A percentile compares a stretch with the other conserved stretches of the same genome.
Conservation (phyloP, 805 yeast genomes). For the Candida tallmaniae region DNA sequence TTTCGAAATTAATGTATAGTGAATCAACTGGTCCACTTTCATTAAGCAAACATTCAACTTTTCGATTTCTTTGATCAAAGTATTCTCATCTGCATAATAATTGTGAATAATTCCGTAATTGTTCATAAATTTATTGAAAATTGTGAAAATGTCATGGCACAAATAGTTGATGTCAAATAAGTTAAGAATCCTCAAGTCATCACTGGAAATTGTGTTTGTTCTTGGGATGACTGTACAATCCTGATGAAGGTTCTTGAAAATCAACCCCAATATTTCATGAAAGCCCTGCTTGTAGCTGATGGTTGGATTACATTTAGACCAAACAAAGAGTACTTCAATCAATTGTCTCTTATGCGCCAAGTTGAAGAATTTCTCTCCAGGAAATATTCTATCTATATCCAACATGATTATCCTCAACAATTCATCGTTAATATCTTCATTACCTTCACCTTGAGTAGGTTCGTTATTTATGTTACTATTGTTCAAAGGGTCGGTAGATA, state of each 20-base stretch:
- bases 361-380: constrained; percentile 36
- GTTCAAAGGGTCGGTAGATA: constrained; percentile 12
- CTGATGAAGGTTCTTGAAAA: constrained; percentile 35
- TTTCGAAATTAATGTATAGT: constrained; percentile 40
- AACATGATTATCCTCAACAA: constrained; percentile 40
- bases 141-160: constrained; percentile 39
- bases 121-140: constrained; percentile 40
- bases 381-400: constrained; percentile 51
- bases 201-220: constrained; percentile 19
- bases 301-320: constrained; percentile 46
- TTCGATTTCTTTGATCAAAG: constrained; percentile 43
- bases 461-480: constrained; percentile 8
- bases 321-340: constrained; percentile 42
- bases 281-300: constrained; percentile 53
- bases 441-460: neutral
- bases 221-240: constrained; percentile 31
- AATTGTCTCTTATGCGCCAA: constrained; percentile 22
- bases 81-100: constrained; percentile 37
- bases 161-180: constrained; percentile 37
- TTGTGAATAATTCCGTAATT: constrained; percentile 35
- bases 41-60: constrained; percentile 44
- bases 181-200: constrained; percentile 32
- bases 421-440: constrained; percentile 30
- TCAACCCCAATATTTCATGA: constrained; percentile 50
- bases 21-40: constrained; percentile 46